phyloP scores from a whole-genome alignment of 2,329 filamentous ascomycete genomes.

The Aspergillus latus region DNA sequence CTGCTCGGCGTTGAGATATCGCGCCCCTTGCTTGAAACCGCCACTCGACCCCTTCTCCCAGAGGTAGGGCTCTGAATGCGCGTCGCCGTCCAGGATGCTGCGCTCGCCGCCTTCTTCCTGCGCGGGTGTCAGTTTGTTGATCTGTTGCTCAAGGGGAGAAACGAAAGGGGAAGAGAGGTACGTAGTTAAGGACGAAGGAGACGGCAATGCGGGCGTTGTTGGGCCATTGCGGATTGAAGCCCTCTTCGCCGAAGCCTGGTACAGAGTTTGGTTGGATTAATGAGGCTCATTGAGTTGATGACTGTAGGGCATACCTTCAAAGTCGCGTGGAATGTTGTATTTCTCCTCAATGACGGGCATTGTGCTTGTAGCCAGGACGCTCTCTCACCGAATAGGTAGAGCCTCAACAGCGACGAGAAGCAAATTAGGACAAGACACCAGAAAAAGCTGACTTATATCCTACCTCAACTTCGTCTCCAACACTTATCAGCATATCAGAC shows the following conservation, averaged over 20 bases:
- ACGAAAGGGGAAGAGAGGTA: neutral
- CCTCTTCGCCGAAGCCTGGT: constrained; percentile 10
- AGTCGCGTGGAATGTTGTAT: constrained; percentile 12
- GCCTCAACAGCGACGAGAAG: no score
- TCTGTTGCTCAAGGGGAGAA: neutral
- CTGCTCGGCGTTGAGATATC: constrained; percentile 10
- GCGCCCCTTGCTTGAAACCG: constrained; percentile 4
- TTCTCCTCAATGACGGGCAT: constrained; percentile 12
- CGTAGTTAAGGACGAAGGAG: constrained; percentile 12
- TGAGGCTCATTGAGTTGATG: no score
- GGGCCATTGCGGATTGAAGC: constrained; percentile 13
- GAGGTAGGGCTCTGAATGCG: constrained; percentile 32
- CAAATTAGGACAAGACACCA: no score
- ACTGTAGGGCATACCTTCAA: neutral
- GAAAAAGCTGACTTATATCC: no score
- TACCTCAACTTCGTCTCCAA: no score
- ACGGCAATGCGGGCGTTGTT: constrained; percentile 12
- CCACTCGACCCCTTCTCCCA: constrained; percentile 36
- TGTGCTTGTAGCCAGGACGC: neutral
- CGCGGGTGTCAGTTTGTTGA: no score
- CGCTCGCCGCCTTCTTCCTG: constrained; percentile 20
- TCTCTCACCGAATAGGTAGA: no score
- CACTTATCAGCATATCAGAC: no score
- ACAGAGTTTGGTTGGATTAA: no score
- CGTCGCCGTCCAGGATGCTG: constrained; percentile 30